Evolutionary conservation across 176 grass and related monocot genomes (phyloP).

Genomic region (Coix lacrymajobi): DNA sequence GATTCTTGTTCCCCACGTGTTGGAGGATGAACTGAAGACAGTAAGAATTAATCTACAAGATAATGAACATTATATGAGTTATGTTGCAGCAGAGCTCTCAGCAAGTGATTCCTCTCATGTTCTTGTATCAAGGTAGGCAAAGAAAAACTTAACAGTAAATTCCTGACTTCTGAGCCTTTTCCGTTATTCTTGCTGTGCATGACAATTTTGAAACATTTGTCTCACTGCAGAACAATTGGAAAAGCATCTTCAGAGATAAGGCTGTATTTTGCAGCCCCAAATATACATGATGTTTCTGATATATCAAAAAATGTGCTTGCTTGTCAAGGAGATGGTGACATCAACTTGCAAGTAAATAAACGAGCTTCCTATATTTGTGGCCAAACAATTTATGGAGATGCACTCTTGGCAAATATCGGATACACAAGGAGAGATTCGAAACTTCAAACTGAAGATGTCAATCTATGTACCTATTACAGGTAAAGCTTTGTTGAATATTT

Average conservation of each 20-base stretch:
- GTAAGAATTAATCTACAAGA: conserved; percentile 47
- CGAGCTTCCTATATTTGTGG: conserved; percentile 84
- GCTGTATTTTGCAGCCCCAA: conserved; percentile 69
- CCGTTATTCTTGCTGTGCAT: conserved; percentile 11
- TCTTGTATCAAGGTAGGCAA: conserved; percentile 70
- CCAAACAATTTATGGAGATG: conserved; percentile 88
- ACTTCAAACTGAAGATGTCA: conserved; percentile 69
- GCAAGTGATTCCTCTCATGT: conserved; percentile 56
- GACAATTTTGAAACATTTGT: conserved; percentile 27
- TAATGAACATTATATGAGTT: conserved; percentile 73
- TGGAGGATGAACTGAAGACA: conserved; percentile 52
- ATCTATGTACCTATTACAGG: conserved; percentile 78
- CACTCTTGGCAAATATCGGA: conserved; percentile 79
- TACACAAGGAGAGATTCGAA: conserved; percentile 73
- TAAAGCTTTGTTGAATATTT: conserved; percentile 33
- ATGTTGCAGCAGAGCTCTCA: conserved; percentile 62
- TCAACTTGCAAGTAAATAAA: conserved; percentile 43
- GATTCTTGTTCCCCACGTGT: conserved; percentile 48
- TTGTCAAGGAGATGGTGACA: conserved; percentile 30
- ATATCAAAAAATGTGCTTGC: conserved; percentile 19
- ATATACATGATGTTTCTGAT: conserved; percentile 40
- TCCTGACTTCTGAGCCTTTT: not conserved
- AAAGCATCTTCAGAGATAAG: conserved; percentile 91
- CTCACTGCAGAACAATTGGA: conserved; percentile 74
- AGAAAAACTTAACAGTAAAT: conserved; percentile 6